Percentiles rank a stretch among this genome's conserved stretches.
Conservation (phyloP, 495 filamentous ascomycete genomes). For the Penicillium atrosanguineum region DNA sequence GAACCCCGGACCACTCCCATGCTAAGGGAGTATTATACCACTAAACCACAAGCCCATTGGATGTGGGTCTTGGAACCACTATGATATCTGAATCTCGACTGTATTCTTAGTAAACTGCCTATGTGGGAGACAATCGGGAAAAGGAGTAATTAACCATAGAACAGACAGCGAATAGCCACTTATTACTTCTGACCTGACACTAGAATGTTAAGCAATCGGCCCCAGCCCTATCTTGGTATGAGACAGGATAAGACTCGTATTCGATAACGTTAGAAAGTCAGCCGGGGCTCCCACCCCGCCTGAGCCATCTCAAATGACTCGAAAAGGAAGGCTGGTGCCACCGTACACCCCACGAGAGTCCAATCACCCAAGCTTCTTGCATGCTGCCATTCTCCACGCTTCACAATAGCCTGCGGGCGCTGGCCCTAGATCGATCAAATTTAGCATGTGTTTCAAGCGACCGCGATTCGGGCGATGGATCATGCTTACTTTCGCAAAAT, state of each 20-base stretch:
- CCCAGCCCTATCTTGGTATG: too few species aligned
- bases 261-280: too few species aligned
- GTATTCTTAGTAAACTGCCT: too few species aligned
- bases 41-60: conserved; percentile 43
- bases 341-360: conserved; percentile 48
- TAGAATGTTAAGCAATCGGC: too few species aligned
- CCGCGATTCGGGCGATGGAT: neutral
- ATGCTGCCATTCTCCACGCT: conserved; percentile 40
- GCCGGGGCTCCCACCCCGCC: conserved; percentile 30
- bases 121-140: too few species aligned
- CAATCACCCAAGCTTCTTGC: conserved; percentile 41
- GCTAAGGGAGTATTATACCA: conserved; percentile 47
- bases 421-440: conserved; percentile 31
- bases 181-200: too few species aligned
- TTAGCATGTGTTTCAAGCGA: neutral
- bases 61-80: neutral
- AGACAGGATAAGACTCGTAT: too few species aligned
- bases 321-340: conserved; percentile 38
- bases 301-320: conserved; percentile 35
- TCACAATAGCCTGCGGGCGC: conserved; percentile 41
- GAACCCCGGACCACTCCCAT: conserved; percentile 57
- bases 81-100: too few species aligned
- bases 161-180: too few species aligned
- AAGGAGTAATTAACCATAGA: too few species aligned
- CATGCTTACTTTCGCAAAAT: neutral